These are phyloP conservation scores for Suhomyces panamericanus DNA, from an alignment of 1,139 yeast species.

Conservation along the genomic window DNA sequence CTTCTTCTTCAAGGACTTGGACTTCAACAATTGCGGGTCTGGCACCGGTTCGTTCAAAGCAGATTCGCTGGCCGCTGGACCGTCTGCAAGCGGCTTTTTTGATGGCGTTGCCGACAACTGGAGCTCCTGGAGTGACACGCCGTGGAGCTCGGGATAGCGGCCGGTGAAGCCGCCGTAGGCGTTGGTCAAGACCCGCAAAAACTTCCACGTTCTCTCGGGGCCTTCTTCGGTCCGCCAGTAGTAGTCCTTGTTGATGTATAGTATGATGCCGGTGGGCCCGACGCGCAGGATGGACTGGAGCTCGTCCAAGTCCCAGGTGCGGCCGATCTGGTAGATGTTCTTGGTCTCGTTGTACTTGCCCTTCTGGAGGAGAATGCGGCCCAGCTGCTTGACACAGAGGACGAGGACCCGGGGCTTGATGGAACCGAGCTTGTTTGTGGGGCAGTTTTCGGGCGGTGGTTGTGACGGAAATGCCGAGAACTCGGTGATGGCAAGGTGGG, in stretches of 20 bases:
- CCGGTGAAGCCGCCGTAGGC: conserved; percentile 69
- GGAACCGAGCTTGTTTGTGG: conserved; percentile 34
- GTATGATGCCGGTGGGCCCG: conserved; percentile 56
- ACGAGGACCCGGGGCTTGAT: conserved; percentile 44
- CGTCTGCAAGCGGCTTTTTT: conserved; percentile 12
- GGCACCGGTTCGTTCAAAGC: conserved; percentile 26
- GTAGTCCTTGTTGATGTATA: conserved; percentile 73
- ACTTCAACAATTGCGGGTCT: conserved; percentile 26
- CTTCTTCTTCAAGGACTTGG: conserved; percentile 30
- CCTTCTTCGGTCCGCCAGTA: conserved; percentile 82
- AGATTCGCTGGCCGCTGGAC: conserved; percentile 10
- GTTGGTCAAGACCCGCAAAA: conserved; percentile 61
- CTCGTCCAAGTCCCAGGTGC: conserved; percentile 89
- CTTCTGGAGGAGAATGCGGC: conserved; percentile 76
- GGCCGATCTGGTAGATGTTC: conserved; percentile 79
- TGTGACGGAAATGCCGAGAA: conserved; percentile 39
- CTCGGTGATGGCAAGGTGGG: conserved; percentile 42
- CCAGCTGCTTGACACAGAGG: conserved; percentile 46
- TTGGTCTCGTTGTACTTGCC: conserved; percentile 77
- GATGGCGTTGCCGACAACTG: conserved; percentile 34
- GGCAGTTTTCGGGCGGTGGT: conserved; percentile 40
- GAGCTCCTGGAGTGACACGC: conserved; percentile 37
- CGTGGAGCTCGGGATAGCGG: conserved; percentile 57
- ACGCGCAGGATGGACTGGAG: conserved; percentile 55
- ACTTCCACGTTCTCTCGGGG: conserved; percentile 57